A percentile compares a stretch with the other conserved stretches of the same genome.
Conservation (phyloP, 2,329 filamentous ascomycete species). For the Ophiocordyceps sinensis region DNA sequence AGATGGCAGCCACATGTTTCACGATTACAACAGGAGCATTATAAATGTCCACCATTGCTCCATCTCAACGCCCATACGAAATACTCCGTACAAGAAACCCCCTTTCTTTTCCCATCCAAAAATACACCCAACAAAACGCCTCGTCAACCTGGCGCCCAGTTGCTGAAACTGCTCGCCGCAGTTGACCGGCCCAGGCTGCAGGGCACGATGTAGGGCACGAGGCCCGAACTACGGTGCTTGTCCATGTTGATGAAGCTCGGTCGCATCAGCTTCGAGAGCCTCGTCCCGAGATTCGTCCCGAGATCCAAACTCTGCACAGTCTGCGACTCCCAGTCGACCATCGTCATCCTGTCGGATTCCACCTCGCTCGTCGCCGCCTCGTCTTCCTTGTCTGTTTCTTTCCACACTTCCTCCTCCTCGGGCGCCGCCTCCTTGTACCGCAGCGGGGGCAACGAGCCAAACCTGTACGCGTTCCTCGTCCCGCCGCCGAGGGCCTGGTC, state of each 20-base stretch:
- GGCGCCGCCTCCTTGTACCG: conserved; percentile 7
- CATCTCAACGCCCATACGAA: too few relatives aligned
- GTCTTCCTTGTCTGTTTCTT: background rate
- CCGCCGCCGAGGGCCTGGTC: conserved; percentile 3
- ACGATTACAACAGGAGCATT: too few relatives aligned
- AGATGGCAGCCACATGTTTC: too few relatives aligned
- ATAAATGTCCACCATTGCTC: too few relatives aligned
- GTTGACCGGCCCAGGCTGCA: background rate
- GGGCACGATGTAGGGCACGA: background rate
- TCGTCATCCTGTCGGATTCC: background rate
- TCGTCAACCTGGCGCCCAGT: background rate
- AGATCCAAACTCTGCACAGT: background rate
- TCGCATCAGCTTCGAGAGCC: background rate
- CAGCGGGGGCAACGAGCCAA: conserved; percentile 7
- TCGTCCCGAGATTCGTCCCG: too few relatives aligned
- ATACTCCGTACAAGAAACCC: too few relatives aligned
- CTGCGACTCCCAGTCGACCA: conserved; percentile 1
- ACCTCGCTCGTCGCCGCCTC: background rate
- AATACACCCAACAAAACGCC: background rate
- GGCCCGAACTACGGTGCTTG: background rate
- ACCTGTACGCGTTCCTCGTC: conserved; percentile 7
- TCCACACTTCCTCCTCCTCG: background rate
- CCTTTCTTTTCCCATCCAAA: background rate
- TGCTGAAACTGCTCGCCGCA: conserved; percentile 1
- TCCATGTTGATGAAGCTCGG: background rate